phyloP scores from a whole-genome alignment of 23 red algal species.

The Chondrus crispus region DNA sequence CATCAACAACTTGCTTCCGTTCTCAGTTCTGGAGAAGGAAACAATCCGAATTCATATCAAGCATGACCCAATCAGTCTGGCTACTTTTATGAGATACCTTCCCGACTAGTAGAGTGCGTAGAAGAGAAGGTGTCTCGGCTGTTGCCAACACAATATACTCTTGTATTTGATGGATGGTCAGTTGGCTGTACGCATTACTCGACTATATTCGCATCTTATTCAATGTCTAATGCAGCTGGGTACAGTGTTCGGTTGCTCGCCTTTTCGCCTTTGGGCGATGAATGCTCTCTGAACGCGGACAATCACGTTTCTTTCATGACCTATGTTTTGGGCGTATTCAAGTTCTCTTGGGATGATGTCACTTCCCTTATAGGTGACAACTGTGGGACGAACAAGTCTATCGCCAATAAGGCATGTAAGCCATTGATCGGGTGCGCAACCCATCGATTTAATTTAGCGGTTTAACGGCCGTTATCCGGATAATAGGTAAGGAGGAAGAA shows the following conservation, averaged over 20 bases:
- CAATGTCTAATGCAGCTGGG: not conserved
- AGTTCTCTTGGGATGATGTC: not conserved
- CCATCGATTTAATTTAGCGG: not conserved
- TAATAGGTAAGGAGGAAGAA: no score
- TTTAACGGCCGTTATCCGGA: no score
- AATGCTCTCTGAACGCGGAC: not conserved
- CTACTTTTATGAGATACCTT: no score
- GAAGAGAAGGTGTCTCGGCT: no score
- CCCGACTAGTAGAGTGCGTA: no score
- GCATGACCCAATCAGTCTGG: no score
- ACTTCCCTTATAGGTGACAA: constrained; percentile 1
- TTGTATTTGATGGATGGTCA: constrained; percentile 30
- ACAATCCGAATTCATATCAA: no score
- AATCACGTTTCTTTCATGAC: not conserved
- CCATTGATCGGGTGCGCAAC: not conserved
- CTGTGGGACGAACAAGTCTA: not conserved
- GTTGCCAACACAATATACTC: not conserved
- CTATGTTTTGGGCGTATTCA: not conserved
- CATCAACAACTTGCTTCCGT: no score
- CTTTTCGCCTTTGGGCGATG: constrained; percentile 4
- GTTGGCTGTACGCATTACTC: not conserved
- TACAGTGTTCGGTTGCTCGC: not conserved
- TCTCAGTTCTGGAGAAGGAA: no score
- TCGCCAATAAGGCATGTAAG: not conserved
- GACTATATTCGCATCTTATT: constrained; percentile 10